These are phyloP conservation scores for Botryotinia calthae DNA, from an alignment of 2,329 filamentous ascomycete genomes.

Conservation along the genomic window DNA sequence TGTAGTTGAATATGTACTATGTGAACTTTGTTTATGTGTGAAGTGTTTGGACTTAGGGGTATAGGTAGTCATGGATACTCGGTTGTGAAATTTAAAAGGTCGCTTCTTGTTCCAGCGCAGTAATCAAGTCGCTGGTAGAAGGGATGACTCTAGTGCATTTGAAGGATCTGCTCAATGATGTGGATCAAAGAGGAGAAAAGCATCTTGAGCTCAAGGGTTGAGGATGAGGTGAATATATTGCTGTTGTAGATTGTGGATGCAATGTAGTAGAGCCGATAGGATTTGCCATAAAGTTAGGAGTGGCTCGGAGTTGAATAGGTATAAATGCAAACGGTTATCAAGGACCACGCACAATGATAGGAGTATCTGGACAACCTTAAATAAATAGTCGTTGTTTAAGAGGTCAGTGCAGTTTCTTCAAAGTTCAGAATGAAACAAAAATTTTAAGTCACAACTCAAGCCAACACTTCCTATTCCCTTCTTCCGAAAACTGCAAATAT, in stretches of 20 bases:
- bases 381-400: background rate
- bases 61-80: background rate
- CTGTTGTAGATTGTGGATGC: background rate
- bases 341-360: background rate
- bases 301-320: background rate
- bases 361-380: background rate
- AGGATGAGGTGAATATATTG: background rate
- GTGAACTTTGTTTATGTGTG: accelerated
- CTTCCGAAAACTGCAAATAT: background rate
- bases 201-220: background rate
- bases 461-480: background rate
- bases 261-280: background rate
- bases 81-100: accelerated
- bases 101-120: too few species aligned
- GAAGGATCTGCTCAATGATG: background rate
- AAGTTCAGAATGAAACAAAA: background rate
- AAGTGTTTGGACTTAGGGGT: background rate
- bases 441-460: background rate
- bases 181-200: background rate
- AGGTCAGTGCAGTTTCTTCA: background rate
- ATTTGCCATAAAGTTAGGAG: background rate
- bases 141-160: background rate
- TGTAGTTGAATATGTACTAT: background rate
- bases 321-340: background rate
- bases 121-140: background rate